Base-by-base conservation (phyloP, 805 yeast genomes). In the Hanseniaspora taiwanica region DNA sequence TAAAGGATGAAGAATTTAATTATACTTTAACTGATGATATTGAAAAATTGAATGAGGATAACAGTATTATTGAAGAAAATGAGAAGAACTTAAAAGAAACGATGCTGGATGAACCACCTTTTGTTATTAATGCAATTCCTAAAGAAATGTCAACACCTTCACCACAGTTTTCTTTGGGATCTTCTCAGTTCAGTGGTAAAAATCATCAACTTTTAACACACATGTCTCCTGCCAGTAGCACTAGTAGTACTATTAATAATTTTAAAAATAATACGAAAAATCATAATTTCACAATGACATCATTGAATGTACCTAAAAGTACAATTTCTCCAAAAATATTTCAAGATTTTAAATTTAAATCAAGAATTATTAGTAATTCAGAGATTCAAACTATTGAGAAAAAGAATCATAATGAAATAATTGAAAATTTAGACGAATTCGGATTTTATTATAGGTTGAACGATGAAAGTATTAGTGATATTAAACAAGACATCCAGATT, bases 321-420 rank as follows among this genome's bases (percentile, higher is more conserved):
- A n/a, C n/a, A n/a, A 14, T 29, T n/a, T 29, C 33, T 13, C 33
- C 33, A n/a, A 29, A 29, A 14, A 9, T 29, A n/a, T n/a, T 16
- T 4, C 33, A 29, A 16, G 33, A 40, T 10, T 56, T 54, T 31
- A 52, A 46, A 18, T 55, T 55, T 34, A 56, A 52, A 44, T 55
- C 62, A 6, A 49, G 55, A 27, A 42, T 51, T 13, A 43, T 51
- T 5, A 49, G 52, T 27, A 45, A 50, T 10, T 45, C 50, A 35
- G 43, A 43, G 17, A 17, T 24, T 32, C 3, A 10, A 37, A 17
- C 16, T 17, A 12, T 35, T 18, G n/a, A 29, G 35, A 25, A 25
- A 24, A 35, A 24, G n/a, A n/a, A n/a, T n/a, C n/a, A n/a, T n/a
- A n/a, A n/a, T n/a, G n/a, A n/a, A n/a, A n/a, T n/a, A n/a, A n/a